Percentiles rank a stretch among this genome's conserved stretches.
phyloP scores from a whole-genome alignment of 2,329 filamentous ascomycete genomes.

The Neofusicoccum cordaticola region DNA sequence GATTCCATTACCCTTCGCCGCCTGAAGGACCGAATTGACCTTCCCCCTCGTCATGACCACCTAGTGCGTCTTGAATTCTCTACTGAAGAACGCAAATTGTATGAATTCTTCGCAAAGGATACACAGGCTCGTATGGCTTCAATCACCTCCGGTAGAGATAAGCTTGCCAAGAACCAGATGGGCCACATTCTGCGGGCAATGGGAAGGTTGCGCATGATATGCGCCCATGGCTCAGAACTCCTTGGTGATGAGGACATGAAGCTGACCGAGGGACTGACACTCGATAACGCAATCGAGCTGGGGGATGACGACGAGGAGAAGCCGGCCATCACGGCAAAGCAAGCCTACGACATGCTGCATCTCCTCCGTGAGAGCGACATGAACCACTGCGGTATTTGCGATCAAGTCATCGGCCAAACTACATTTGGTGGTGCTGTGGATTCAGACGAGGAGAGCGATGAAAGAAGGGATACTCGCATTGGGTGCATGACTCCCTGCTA shows the following conservation, averaged over 20 bases:
- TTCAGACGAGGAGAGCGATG: slow-evolving; percentile 52
- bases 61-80: slow-evolving; percentile 74
- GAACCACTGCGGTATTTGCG: slow-evolving; percentile 71
- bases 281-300: slow-evolving; percentile 82
- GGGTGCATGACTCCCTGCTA: slow-evolving; percentile 84
- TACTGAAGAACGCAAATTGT: slow-evolving; percentile 70
- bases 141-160: slow-evolving; percentile 62
- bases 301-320: slow-evolving; percentile 63
- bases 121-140: slow-evolving; percentile 77
- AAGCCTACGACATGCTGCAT: slow-evolving; percentile 82
- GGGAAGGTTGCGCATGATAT: slow-evolving; percentile 81
- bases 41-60: slow-evolving; percentile 71
- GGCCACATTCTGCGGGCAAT: slow-evolving; percentile 92
- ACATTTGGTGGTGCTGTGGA: slow-evolving; percentile 43
- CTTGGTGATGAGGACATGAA: slow-evolving; percentile 80
- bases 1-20: slow-evolving; percentile 92
- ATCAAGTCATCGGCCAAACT: slow-evolving; percentile 58
- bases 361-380: slow-evolving; percentile 79
- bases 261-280: slow-evolving; percentile 75
- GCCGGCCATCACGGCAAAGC: slow-evolving; percentile 61
- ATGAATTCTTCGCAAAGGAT: slow-evolving; percentile 80
- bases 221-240: slow-evolving; percentile 90
- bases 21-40: slow-evolving; percentile 77
- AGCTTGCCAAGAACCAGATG: slow-evolving; percentile 83
- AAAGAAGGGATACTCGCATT: slow-evolving; percentile 58